A percentile compares a stretch with the other conserved stretches of the same genome.
Conservation (phyloP, 768 basidiomycete species). For the Tephrocybe rancida region DNA sequence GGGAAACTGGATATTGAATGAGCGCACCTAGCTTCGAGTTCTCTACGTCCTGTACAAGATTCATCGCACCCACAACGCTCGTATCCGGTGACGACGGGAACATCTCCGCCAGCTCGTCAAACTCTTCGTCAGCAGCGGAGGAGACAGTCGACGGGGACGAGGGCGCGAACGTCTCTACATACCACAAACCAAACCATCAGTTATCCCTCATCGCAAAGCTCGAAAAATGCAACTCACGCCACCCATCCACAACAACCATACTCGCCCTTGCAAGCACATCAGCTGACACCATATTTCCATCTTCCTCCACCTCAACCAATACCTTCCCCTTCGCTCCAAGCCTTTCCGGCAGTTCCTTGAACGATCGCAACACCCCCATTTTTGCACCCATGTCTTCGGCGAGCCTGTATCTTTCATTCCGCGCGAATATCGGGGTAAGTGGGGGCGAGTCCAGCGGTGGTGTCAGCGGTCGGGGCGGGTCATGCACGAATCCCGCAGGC, state of each 20-base stretch:
- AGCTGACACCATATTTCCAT: constrained; percentile 25
- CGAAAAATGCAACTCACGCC: constrained; percentile 50
- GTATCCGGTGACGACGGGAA: constrained; percentile 48
- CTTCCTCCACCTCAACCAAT: constrained; percentile 19
- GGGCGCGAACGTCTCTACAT: constrained; percentile 37
- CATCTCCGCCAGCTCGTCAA: constrained; percentile 54
- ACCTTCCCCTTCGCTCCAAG: constrained; percentile 20
- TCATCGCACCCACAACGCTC: constrained; percentile 33
- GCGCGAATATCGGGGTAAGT: constrained; percentile 35
- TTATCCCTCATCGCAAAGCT: neutral
- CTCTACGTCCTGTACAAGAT: constrained; percentile 34
- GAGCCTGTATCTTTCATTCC: constrained; percentile 1
- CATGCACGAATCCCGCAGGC: constrained; percentile 13
- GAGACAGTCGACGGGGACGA: constrained; percentile 46
- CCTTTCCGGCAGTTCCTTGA: constrained; percentile 43
- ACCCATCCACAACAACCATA: constrained; percentile 64
- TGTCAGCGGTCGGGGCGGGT: constrained; percentile 24
- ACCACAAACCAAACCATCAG: neutral
- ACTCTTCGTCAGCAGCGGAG: constrained; percentile 46
- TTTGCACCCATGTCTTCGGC: neutral
- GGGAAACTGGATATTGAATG: neutral
- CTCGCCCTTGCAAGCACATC: constrained; percentile 40
- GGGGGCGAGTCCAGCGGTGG: constrained; percentile 27
- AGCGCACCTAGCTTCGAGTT: constrained; percentile 53
- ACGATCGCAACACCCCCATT: constrained; percentile 12